Evolutionary conservation across 73 alveolate species (phyloP), one percentile per base, ranked within the genome.

Genomic region (Blepharisma stoltei): DNA sequence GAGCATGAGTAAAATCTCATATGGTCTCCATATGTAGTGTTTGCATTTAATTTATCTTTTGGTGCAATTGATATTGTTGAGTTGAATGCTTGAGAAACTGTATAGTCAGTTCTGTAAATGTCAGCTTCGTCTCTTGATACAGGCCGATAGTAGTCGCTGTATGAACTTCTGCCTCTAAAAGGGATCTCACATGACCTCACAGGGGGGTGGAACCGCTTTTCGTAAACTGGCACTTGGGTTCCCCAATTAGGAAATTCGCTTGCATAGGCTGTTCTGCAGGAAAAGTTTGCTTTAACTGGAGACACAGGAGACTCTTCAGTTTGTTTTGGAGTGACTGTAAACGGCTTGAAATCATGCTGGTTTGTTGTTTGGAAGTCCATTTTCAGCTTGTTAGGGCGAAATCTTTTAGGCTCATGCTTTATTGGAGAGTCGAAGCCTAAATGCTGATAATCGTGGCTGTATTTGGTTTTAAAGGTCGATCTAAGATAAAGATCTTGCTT

Each of bases 141-240:
- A 1, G 73, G 73, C 18, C 49, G 11, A 25, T 20, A 60, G 45
- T 38, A 14, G 0, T 25, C 23, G 46, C 18, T 9, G 46, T 60
- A 60, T 60, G 73, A 60, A 18, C 6, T 18, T 2, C 18, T 14
- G 5, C 73, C 73, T 25, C 23, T 60, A 25, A 60, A 60, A 60
- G 73, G 73, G 14, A 60, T 8, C 23, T 60, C 73, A 5, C 18
- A 8, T 5, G 73, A 20, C 23, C 73, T 14, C 2, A 60, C 73
- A 1, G 73, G 73, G 5, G 73, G 73, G 5, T 60, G 73, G 18
- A n/a, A 60, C n/a, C 73, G 73, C 45, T 60, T 60, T 60, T 60
- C 73, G 23, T 60, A 25, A 25, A 14, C 11, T 9, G 23, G 46
- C 0, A 38, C 37, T 18, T 60, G 73, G 5, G 73, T 25, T 18